phyloP scores from a whole-genome alignment of 345 rosid species.

The Conringia planisiliqua region DNA sequence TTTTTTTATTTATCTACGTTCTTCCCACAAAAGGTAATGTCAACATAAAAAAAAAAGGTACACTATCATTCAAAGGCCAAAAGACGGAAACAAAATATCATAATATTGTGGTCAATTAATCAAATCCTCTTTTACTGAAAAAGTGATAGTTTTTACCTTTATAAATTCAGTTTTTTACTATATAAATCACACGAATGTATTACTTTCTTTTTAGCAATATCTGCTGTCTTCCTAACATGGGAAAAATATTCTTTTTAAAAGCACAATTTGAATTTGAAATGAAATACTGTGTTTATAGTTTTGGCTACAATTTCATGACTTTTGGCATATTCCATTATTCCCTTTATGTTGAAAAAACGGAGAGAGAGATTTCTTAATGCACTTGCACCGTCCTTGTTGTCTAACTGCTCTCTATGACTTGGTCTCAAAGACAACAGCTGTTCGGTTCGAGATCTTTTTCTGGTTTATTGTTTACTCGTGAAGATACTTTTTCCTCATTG shows the following conservation, averaged over 20 bases:
- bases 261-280: too few relatives aligned
- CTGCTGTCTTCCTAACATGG: neutral
- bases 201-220: neutral
- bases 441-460: constrained; percentile 26
- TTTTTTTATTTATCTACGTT: neutral
- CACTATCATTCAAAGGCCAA: neutral
- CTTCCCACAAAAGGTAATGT: neutral
- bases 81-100: neutral
- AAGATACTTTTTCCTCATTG: constrained; percentile 10
- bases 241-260: too few relatives aligned
- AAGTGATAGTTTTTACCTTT: neutral
- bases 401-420: constrained; percentile 21
- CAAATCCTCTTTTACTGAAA: neutral
- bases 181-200: neutral
- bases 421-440: constrained; percentile 29
- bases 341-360: neutral
- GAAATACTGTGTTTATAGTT: neutral
- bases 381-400: neutral
- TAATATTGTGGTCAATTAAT: neutral
- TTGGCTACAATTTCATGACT: neutral
- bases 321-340: constrained; percentile 11
- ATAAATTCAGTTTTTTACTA: neutral
- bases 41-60: neutral
- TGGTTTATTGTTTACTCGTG: neutral
- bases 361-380: neutral